phyloP scores from a whole-genome alignment of 805 yeast species.

The Kurtzmaniella fragi region DNA sequence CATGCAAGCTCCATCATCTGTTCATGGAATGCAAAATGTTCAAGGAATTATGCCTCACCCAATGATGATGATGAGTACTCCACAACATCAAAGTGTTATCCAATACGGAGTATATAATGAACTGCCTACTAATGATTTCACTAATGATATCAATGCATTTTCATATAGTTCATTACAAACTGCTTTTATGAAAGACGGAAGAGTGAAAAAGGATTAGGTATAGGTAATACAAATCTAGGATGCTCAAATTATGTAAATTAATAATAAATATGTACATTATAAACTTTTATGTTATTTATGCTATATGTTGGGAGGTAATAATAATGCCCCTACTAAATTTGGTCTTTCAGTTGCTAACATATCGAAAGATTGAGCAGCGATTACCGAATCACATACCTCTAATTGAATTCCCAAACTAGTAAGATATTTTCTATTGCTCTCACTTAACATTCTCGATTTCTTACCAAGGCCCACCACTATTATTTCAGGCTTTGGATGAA shows the following conservation, averaged over 20 bases:
- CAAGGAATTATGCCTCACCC: constrained; percentile 30
- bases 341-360: constrained; percentile 78
- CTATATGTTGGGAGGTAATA: constrained; percentile 63
- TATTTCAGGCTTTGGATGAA: constrained; percentile 76
- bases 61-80: constrained; percentile 41
- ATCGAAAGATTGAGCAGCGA: constrained; percentile 68
- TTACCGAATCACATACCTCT: constrained; percentile 58
- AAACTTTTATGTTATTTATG: background rate
- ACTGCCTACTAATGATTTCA: constrained; percentile 3
- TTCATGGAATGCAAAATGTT: constrained; percentile 1
- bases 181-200: constrained; percentile 6
- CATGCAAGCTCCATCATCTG: constrained; percentile 1
- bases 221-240: background rate
- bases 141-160: constrained; percentile 5
- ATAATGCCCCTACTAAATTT: constrained; percentile 62
- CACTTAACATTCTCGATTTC: constrained; percentile 57
- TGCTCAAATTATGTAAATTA: background rate
- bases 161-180: constrained; percentile 7
- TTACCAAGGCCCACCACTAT: constrained; percentile 68
- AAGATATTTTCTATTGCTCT: constrained; percentile 45
- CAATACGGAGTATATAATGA: constrained; percentile 10
- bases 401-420: constrained; percentile 61
- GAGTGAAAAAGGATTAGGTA: background rate
- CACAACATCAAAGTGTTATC: constrained; percentile 30
- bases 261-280: background rate